These are phyloP conservation scores for Zoysia pacifica DNA, from an alignment of 176 grass and related monocot species.

Conservation along the genomic window DNA sequence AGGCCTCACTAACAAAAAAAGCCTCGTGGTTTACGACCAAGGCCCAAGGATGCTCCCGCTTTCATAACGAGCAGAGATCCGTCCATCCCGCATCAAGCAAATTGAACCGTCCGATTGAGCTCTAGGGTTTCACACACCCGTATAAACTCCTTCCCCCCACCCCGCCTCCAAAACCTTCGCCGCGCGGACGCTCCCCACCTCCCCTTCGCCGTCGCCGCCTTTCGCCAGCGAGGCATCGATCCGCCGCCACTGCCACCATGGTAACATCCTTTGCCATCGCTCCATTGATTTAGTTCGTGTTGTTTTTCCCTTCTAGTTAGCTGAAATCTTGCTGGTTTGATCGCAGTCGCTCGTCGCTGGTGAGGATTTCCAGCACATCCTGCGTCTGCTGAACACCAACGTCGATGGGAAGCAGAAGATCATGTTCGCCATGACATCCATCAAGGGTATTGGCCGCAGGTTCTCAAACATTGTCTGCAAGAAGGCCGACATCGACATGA, in stretches of 20 bases:
- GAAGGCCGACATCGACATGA: constrained; percentile 98
- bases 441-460: constrained; percentile 89
- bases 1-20: background rate
- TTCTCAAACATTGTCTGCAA: constrained; percentile 95
- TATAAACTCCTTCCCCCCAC: constrained; percentile 15
- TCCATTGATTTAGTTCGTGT: background rate
- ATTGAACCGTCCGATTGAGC: constrained; percentile 45
- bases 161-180: constrained; percentile 5
- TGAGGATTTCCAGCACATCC: constrained; percentile 95
- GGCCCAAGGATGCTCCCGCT: background rate
- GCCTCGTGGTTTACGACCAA: background rate
- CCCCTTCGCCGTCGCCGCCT: background rate
- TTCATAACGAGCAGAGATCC: background rate
- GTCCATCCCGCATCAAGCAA: background rate
- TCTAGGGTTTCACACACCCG: constrained; percentile 38
- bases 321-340: background rate
- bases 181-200: constrained; percentile 13
- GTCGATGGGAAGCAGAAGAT: constrained; percentile 98
- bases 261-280: background rate
- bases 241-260: constrained; percentile 28
- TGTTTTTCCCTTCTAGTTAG: background rate
- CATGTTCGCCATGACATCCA: constrained; percentile 84
- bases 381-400: constrained; percentile 93
- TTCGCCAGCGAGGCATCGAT: too few relatives aligned
- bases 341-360: constrained; percentile 68